Conservation (phyloP, 768 basidiomycete genomes). For the Mycena maculata region DNA sequence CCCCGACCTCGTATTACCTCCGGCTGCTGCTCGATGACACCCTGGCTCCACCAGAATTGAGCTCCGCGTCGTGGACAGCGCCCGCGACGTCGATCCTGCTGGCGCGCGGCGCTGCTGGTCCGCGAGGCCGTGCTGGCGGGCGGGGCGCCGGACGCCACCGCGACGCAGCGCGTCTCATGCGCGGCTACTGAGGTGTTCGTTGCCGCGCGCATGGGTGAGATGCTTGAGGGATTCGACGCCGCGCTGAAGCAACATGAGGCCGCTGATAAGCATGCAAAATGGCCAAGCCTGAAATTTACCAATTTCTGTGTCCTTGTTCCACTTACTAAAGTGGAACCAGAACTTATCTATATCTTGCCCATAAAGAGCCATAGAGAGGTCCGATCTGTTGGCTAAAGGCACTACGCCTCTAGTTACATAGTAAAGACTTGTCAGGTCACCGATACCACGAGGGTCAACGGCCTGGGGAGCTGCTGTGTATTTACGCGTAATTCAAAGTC, state of each 20-base stretch:
- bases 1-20: slow-evolving; percentile 67
- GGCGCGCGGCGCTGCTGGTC: slow-evolving; percentile 73
- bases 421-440: too few species aligned
- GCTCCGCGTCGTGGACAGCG: slow-evolving; percentile 50
- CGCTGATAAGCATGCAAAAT: too few species aligned
- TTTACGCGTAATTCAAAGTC: too few species aligned
- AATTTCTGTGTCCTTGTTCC: too few species aligned
- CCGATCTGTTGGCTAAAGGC: too few species aligned
- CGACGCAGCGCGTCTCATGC: slow-evolving; percentile 67
- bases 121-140: slow-evolving; percentile 53
- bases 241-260: slow-evolving; percentile 39
- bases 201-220: slow-evolving; percentile 62
- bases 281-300: too few species aligned
- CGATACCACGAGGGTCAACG: too few species aligned
- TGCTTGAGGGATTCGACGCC: slow-evolving; percentile 50
- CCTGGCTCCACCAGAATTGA: slow-evolving; percentile 35
- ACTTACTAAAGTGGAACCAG: too few species aligned
- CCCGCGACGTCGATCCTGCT: slow-evolving; percentile 55
- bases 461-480: too few species aligned
- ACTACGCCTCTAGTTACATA: too few species aligned
- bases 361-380: too few species aligned
- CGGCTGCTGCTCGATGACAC: slow-evolving; percentile 55
- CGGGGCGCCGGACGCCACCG: slow-evolving; percentile 62
- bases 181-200: slow-evolving; percentile 79
- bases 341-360: too few species aligned